Evolutionary conservation across 345 rosid species (phyloP).

Genomic region (Eucalyptus tenuipes): DNA sequence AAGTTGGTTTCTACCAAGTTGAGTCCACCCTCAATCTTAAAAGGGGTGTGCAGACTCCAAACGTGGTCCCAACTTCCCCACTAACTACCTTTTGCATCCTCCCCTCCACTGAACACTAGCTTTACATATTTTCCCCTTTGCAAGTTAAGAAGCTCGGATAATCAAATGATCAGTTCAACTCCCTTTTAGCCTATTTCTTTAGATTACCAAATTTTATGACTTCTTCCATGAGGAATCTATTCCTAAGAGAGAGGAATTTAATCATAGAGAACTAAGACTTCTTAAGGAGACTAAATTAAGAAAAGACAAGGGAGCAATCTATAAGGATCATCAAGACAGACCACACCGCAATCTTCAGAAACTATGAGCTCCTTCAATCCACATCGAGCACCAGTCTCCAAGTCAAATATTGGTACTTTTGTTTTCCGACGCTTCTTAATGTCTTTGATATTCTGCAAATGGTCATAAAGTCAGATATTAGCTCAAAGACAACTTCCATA

Average conservation of each 20-base stretch:
- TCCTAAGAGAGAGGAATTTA: background rate
- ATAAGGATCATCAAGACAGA: slow-evolving; percentile 15
- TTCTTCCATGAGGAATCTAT: background rate
- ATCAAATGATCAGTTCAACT: background rate
- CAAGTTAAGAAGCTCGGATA: background rate
- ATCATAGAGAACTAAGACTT: background rate
- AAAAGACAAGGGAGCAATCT: background rate
- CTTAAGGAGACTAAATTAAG: background rate
- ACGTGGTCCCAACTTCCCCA: background rate
- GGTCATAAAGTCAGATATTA: background rate
- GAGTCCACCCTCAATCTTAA: background rate
- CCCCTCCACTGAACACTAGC: background rate
- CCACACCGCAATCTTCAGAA: slow-evolving; percentile 97
- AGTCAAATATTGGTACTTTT: slow-evolving; percentile 70
- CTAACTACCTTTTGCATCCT: background rate
- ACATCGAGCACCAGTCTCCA: slow-evolving; percentile 84
- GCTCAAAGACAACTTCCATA: background rate
- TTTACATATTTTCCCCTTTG: background rate
- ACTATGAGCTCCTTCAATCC: slow-evolving; percentile 89
- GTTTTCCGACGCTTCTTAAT: slow-evolving; percentile 57
- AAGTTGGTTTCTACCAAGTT: background rate
- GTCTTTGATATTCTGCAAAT: slow-evolving; percentile 71
- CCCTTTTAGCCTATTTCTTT: background rate
- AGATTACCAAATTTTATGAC: background rate
- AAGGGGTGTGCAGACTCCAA: background rate